These are phyloP conservation scores for Antitrichia curtipendula DNA, from an alignment of 225 moss, liverwort and hornwort genomes.

Conservation along the genomic window DNA sequence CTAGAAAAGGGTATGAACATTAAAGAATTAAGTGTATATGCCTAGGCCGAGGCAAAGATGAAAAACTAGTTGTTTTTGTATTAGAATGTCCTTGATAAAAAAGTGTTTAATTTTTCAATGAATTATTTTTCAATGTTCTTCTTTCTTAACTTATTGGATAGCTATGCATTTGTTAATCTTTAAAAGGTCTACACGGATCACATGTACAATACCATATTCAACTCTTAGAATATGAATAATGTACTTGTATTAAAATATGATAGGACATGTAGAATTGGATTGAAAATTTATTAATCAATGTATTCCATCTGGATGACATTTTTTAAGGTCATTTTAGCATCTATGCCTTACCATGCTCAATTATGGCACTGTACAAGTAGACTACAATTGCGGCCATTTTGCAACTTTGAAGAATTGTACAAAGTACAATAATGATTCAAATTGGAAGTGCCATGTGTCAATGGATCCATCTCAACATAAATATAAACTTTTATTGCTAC, in stretches of 20 bases:
- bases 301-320: background rate
- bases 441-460: background rate
- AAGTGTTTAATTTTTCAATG: background rate
- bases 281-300: background rate
- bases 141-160: background rate
- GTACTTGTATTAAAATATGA: background rate
- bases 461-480: rapidly evolving
- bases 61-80: background rate
- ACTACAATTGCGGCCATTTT: background rate
- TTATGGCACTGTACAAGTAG: background rate
- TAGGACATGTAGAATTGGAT: background rate
- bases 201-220: rapidly evolving
- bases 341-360: no score
- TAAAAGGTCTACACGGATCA: background rate
- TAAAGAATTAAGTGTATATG: background rate
- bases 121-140: background rate
- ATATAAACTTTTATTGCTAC: background rate
- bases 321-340: background rate
- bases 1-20: background rate
- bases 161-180: background rate
- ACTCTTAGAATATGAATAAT: background rate
- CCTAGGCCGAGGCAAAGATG: background rate
- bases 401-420: background rate
- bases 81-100: background rate
- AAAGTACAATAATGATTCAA: background rate